Percentiles rank a stretch among this genome's conserved stretches.
phyloP scores from a whole-genome alignment of 306 rosid genomes.

The Prunus salicina region DNA sequence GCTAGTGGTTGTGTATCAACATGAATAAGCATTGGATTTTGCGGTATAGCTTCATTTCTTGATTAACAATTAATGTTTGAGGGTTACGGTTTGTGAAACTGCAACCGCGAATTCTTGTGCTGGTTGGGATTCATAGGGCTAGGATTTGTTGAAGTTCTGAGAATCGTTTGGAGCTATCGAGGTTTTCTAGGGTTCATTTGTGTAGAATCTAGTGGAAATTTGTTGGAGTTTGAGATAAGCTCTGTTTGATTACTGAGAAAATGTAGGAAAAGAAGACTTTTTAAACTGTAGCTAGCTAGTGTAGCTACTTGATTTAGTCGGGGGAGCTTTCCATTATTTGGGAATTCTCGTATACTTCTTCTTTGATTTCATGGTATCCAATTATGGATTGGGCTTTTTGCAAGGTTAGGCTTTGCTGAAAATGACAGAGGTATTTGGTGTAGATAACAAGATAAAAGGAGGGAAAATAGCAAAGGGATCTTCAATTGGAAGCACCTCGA shows the following conservation, averaged over 20 bases:
- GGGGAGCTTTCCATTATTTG: neutral
- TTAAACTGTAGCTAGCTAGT: too few relatives aligned
- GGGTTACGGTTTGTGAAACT: slow-evolving; percentile 15
- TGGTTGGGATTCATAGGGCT: slow-evolving; percentile 8
- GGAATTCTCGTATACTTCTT: too few relatives aligned
- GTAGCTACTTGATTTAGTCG: neutral
- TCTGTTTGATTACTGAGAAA: neutral
- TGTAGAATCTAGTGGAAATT: neutral
- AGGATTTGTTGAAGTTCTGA: neutral
- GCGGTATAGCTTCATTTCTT: neutral
- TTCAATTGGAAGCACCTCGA: slow-evolving; percentile 36
- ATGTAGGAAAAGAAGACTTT: neutral
- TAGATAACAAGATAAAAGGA: slow-evolving; percentile 39
- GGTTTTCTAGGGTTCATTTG: neutral
- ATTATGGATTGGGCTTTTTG: slow-evolving; percentile 8
- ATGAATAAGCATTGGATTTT: neutral
- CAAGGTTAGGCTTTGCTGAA: neutral
- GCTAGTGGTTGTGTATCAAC: neutral
- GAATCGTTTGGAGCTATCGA: neutral
- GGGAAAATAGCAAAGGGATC: slow-evolving; percentile 34
- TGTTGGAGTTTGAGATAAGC: neutral
- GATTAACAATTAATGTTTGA: neutral
- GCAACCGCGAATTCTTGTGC: neutral
- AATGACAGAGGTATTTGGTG: slow-evolving; percentile 12
- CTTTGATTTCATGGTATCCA: neutral